Conservation (phyloP, 805 yeast genomes). For the Schizosaccharomyces cryophilus region DNA sequence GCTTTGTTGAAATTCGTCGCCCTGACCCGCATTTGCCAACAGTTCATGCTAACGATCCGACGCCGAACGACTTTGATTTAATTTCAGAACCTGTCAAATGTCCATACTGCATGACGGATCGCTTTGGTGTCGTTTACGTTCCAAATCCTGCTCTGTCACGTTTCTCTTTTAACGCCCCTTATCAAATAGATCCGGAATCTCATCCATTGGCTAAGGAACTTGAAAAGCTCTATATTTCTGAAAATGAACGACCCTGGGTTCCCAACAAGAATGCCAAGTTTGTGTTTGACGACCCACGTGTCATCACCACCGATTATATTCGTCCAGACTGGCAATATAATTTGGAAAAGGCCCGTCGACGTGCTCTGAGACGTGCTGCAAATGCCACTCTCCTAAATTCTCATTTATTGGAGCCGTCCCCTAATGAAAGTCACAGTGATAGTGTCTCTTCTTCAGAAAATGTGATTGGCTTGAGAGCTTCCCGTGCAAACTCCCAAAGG, state of each 20-base stretch:
- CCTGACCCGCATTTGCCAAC: slow-evolving; percentile 77
- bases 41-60: slow-evolving; percentile 22
- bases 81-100: slow-evolving; percentile 75
- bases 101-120: slow-evolving; percentile 75
- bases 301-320: slow-evolving; percentile 54
- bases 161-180: neutral
- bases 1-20: slow-evolving; percentile 86
- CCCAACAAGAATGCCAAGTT: slow-evolving; percentile 9
- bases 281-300: slow-evolving; percentile 43
- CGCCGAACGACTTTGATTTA: slow-evolving; percentile 17
- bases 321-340: slow-evolving; percentile 84
- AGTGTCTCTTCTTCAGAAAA: slow-evolving; percentile 2
- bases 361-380: slow-evolving; percentile 66
- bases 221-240: neutral
- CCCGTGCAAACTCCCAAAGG: slow-evolving; percentile 5
- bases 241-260: neutral
- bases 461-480: slow-evolving; percentile 3
- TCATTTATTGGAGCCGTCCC: slow-evolving; percentile 19
- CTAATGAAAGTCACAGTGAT: neutral
- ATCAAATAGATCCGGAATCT: too few species aligned
- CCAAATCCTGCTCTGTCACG: slow-evolving; percentile 23
- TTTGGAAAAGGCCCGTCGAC: slow-evolving; percentile 44
- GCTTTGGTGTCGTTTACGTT: slow-evolving; percentile 65
- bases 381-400: slow-evolving; percentile 89
- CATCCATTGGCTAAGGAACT: too few species aligned